Conservation (phyloP, 352 stramenopile genomes). For the Sclerospora graminicola region DNA sequence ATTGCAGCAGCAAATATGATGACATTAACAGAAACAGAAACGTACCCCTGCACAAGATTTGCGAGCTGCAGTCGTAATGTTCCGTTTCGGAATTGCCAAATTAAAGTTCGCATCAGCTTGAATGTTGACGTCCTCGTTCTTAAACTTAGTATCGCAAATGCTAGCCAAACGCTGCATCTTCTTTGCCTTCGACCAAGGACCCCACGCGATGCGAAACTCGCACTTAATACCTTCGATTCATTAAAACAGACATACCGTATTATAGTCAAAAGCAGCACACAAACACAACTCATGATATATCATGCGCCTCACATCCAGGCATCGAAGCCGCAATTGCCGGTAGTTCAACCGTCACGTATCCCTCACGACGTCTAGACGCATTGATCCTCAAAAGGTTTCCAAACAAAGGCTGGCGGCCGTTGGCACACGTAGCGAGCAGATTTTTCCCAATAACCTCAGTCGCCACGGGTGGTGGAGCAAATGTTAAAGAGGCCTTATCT, state of each 20-base stretch:
- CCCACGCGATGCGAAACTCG: slow-evolving; percentile 41
- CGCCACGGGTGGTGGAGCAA: slow-evolving; percentile 15
- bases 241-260: background rate
- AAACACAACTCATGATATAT: background rate
- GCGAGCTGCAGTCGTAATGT: slow-evolving; percentile 7
- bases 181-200: slow-evolving; percentile 22
- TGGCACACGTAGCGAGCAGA: slow-evolving; percentile 23
- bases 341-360: slow-evolving; percentile 42
- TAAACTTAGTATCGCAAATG: slow-evolving; percentile 30
- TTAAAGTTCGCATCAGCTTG: slow-evolving; percentile 17
- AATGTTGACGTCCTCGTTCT: slow-evolving; percentile 8
- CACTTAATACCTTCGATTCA: slow-evolving; percentile 37
- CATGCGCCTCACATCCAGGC: slow-evolving; percentile 37
- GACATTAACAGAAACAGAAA: background rate
- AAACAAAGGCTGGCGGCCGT: slow-evolving; percentile 38
- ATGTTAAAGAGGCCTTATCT: slow-evolving; percentile 25
- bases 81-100: slow-evolving; percentile 33
- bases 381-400: slow-evolving; percentile 54
- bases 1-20: background rate
- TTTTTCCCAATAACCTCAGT: slow-evolving; percentile 30
- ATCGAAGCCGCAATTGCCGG: slow-evolving; percentile 31
- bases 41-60: slow-evolving; percentile 24
- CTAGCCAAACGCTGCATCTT: slow-evolving; percentile 34
- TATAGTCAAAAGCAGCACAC: background rate
- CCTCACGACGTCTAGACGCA: slow-evolving; percentile 30